Conservation (phyloP, 768 basidiomycete genomes). For the Pleurotus ostreatus region DNA sequence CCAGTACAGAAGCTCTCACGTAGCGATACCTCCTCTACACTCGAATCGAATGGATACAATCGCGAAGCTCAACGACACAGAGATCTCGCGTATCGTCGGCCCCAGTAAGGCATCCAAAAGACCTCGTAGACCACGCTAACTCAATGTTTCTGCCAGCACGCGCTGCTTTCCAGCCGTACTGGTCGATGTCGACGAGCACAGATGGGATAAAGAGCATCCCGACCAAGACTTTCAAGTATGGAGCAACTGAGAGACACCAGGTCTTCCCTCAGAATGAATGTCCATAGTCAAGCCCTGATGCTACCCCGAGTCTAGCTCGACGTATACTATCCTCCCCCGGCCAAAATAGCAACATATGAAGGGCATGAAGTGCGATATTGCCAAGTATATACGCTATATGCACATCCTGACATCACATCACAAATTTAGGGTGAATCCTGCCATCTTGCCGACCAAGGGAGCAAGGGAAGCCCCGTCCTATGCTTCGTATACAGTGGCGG, state of each 20-base stretch:
- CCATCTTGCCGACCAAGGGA: no score
- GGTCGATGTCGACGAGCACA: slow-evolving; percentile 24
- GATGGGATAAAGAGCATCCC: slow-evolving; percentile 47
- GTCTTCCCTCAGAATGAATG: slow-evolving; percentile 18
- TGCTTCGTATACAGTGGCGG: slow-evolving; percentile 70
- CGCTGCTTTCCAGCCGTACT: slow-evolving; percentile 46
- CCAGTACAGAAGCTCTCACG: no score
- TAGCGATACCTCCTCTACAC: no score
- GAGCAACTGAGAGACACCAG: slow-evolving; percentile 46
- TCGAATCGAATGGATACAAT: slow-evolving; percentile 30
- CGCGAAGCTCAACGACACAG: slow-evolving; percentile 23
- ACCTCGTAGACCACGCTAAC: background rate
- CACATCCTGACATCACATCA: no score
- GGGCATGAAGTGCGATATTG: no score
- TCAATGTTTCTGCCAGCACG: slow-evolving; percentile 30
- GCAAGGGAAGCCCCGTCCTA: slow-evolving; percentile 37
- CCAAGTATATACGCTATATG: no score
- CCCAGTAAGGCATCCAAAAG: slow-evolving; percentile 24
- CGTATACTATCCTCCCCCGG: slow-evolving; percentile 52
- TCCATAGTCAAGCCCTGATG: background rate
- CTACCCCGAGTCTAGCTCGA: slow-evolving; percentile 43
- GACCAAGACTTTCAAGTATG: slow-evolving; percentile 54
- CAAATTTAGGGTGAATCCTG: no score
- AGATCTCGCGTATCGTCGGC: slow-evolving; percentile 25
- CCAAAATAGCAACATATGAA: slow-evolving; percentile 16